phyloP scores from a whole-genome alignment of 305 asterid species.

The Caryopteris hybrid region DNA sequence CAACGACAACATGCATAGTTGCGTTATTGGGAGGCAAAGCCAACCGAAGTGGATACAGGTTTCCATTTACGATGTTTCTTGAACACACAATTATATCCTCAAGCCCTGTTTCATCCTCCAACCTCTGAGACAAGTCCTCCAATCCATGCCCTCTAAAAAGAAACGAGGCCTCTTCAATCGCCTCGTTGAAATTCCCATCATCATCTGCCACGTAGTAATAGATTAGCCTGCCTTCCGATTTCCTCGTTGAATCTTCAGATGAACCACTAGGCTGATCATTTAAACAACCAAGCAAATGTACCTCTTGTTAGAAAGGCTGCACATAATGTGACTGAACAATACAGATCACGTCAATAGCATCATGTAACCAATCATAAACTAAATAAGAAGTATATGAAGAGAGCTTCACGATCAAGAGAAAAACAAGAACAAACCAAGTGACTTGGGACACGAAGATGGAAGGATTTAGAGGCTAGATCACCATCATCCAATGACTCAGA shows the following conservation, averaged over 20 bases:
- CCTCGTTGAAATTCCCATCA: conserved; percentile 45
- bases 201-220: conserved; percentile 61
- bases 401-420: too few species aligned
- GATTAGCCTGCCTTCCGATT: conserved; percentile 61
- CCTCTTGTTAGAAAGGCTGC: not conserved
- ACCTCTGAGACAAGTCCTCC: conserved; percentile 51
- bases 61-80: conserved; percentile 49
- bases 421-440: conserved; percentile 28
- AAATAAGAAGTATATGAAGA: too few species aligned
- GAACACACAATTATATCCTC: conserved; percentile 60
- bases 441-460: conserved; percentile 34
- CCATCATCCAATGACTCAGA: conserved; percentile 30
- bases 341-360: too few species aligned
- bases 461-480: conserved; percentile 33
- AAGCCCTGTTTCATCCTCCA: conserved; percentile 73
- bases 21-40: conserved; percentile 87
- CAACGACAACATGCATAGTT: conserved; percentile 73
- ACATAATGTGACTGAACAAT: too few species aligned
- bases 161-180: conserved; percentile 42
- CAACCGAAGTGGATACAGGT: conserved; percentile 73
- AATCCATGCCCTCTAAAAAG: conserved; percentile 62
- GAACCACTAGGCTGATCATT: conserved; percentile 34
- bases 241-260: conserved; percentile 29
- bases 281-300: conserved; percentile 10
- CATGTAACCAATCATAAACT: too few species aligned